Evolutionary conservation across 495 filamentous ascomycete genomes (phyloP).

Genomic region (Symbiotaphrina buchneri): DNA sequence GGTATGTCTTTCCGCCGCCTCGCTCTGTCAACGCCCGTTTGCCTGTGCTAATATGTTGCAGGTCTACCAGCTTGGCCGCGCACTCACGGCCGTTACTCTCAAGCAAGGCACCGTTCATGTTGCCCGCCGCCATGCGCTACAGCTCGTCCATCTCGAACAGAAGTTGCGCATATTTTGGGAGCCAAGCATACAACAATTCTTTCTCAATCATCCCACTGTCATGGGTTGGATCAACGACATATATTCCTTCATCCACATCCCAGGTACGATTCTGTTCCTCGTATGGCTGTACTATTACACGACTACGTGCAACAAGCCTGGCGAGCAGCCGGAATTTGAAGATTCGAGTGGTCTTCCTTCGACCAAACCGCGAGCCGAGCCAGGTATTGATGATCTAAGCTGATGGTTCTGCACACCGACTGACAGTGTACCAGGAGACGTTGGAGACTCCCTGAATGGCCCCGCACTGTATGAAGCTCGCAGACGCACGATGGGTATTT

Average conservation of each 20-base stretch:
- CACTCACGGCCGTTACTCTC: conserved; percentile 35
- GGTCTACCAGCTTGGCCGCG: conserved; percentile 40
- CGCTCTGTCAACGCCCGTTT: conserved; percentile 2
- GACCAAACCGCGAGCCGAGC: no score
- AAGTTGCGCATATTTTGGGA: conserved; percentile 24
- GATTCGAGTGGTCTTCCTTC: no score
- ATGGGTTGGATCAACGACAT: conserved; percentile 30
- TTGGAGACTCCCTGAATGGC: conserved; percentile 20
- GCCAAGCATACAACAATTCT: conserved; percentile 12
- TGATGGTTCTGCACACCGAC: no score
- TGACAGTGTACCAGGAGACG: conserved; percentile 14
- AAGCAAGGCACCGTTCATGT: conserved; percentile 31
- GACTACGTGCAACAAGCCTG: conserved; percentile 22
- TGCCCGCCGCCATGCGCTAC: conserved; percentile 31
- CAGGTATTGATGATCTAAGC: no score
- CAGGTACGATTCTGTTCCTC: conserved; percentile 49
- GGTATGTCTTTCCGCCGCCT: conserved; percentile 14
- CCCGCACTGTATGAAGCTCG: conserved; percentile 32
- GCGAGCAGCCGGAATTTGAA: no score
- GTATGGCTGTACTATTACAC: conserved; percentile 47
- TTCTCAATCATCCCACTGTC: conserved; percentile 11
- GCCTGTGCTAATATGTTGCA: no score
- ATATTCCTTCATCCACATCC: conserved; percentile 69
- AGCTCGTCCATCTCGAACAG: conserved; percentile 30
- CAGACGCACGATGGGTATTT: conserved; percentile 47